Percentiles rank a stretch among this genome's conserved stretches.
phyloP scores from a whole-genome alignment of 306 rosid genomes.

The Rubus parviflorus region DNA sequence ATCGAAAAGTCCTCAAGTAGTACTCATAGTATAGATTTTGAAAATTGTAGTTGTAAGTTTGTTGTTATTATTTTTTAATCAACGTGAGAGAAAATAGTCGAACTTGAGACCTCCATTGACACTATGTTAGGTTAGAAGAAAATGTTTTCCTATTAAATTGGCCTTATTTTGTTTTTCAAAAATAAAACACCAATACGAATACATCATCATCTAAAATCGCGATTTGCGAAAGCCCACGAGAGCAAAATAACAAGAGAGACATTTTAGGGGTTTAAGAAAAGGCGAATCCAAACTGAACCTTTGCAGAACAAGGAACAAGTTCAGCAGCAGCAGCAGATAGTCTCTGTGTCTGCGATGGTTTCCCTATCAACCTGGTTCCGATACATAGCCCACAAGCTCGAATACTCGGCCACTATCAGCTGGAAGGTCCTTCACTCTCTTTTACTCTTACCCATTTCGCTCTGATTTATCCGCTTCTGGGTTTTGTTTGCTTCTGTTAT shows the following conservation, averaged over 20 bases:
- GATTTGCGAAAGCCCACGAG: conserved; percentile 11
- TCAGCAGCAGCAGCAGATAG: neutral
- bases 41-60: no score
- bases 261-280: conserved; percentile 23
- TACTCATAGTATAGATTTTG: no score
- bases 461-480: neutral
- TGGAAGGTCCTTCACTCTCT: conserved; percentile 51
- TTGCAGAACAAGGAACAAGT: neutral
- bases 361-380: conserved; percentile 58
- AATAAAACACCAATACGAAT: neutral
- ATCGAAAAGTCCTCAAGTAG: no score
- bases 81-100: no score
- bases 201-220: neutral
- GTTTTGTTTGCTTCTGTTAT: neutral
- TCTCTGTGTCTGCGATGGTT: conserved; percentile 46
- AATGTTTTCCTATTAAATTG: no score
- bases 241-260: neutral
- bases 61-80: no score
- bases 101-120: no score
- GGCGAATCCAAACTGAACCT: conserved; percentile 8
- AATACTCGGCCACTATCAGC: conserved; percentile 52
- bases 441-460: neutral
- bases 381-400: conserved; percentile 49
- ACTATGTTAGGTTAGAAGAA: no score
- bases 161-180: neutral